phyloP scores from a whole-genome alignment of 257 asterid genomes.

The Jasminum sambac region DNA sequence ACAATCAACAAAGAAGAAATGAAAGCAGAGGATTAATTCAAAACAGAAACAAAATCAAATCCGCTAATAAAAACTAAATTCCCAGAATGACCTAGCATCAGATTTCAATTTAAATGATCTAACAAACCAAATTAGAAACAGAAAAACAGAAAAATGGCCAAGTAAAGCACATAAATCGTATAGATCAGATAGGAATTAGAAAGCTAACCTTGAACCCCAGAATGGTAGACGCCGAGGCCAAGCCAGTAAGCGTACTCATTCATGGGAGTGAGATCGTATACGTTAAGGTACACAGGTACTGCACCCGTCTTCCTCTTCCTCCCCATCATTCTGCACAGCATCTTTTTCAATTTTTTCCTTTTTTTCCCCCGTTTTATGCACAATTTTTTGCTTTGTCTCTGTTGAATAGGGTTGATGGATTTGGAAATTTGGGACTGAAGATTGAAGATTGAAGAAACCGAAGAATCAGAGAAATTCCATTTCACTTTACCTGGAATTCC shows the following conservation, averaged over 20 bases:
- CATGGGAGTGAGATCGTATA: slow-evolving; percentile 67
- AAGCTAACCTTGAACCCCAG: slow-evolving; percentile 60
- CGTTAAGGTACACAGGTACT: slow-evolving; percentile 62
- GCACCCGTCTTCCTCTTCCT: slow-evolving; percentile 54
- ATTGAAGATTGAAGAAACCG: slow-evolving; percentile 8
- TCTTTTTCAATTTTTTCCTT: slow-evolving; percentile 5
- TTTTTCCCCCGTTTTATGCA: not conserved
- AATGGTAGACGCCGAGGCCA: slow-evolving; percentile 72
- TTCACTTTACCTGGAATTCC: slow-evolving; percentile 3
- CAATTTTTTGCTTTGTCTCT: not conserved
- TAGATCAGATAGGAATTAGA: not conserved
- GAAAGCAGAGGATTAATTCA: not conserved
- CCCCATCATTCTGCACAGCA: slow-evolving; percentile 51
- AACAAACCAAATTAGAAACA: not conserved
- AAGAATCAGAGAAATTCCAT: slow-evolving; percentile 14
- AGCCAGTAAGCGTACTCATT: slow-evolving; percentile 75
- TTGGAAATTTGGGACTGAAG: slow-evolving; percentile 17
- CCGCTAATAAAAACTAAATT: not conserved
- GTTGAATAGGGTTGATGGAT: not conserved
- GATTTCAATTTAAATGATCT: not conserved
- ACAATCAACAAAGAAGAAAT: not conserved
- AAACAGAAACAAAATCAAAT: not conserved
- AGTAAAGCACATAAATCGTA: not conserved
- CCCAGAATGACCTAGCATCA: not conserved
- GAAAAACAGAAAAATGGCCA: not conserved